Evolutionary conservation across 2,329 filamentous ascomycete species (phyloP).

Genomic region (Aspergillus fischeri): DNA sequence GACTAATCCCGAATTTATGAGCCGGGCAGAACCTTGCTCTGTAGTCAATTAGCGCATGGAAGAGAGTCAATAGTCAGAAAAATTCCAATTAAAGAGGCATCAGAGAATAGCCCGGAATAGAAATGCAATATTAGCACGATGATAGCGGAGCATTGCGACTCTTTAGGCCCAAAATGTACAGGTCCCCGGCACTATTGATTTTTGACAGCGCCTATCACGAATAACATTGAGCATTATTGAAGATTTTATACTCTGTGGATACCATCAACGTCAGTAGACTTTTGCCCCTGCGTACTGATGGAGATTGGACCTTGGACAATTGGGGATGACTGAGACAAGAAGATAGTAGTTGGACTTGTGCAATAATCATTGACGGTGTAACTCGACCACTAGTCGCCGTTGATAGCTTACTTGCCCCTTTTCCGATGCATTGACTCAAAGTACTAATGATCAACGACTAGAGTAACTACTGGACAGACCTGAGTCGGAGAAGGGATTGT

Average conservation of each 20-base stretch:
- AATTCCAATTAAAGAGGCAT: not conserved
- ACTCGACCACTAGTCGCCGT: constrained; percentile 1
- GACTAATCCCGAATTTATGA: not conserved
- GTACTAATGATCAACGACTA: not conserved
- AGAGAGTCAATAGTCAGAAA: not conserved
- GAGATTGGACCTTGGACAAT: not conserved
- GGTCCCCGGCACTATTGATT: constrained; percentile 20
- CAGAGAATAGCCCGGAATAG: not conserved
- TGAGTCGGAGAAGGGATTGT: not conserved
- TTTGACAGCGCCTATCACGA: constrained; percentile 15
- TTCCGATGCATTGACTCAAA: not conserved
- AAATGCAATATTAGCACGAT: constrained; percentile 4
- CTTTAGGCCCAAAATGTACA: constrained; percentile 11
- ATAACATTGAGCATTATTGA: not conserved
- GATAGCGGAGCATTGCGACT: constrained; percentile 11
- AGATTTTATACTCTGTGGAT: not conserved
- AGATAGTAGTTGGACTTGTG: constrained; percentile 3
- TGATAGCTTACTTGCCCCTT: not conserved
- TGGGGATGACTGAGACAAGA: constrained; percentile 4
- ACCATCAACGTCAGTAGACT: not conserved
- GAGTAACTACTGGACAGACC: not conserved
- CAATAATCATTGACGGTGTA: constrained; percentile 9
- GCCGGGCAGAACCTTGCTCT: not conserved
- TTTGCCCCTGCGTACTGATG: not conserved
- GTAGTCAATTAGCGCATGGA: not conserved